Conservation (phyloP, 495 filamentous ascomycete species). For the Lasiosphaeria miniovina region DNA sequence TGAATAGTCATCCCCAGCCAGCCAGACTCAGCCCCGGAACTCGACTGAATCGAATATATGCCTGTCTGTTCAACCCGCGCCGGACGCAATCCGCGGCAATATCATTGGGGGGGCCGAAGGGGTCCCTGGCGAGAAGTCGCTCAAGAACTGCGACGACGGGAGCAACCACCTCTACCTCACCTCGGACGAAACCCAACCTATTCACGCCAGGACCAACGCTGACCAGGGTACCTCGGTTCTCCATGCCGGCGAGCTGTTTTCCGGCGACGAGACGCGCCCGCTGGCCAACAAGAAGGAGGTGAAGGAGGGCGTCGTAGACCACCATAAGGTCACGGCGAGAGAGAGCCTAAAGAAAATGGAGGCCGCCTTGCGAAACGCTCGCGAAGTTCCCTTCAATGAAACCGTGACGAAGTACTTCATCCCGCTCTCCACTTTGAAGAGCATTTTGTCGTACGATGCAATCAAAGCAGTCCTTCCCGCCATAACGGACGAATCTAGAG, state of each 20-base stretch:
- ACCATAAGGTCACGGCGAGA: background rate
- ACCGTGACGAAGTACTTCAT: background rate
- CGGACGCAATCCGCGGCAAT: background rate
- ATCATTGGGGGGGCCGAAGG: background rate
- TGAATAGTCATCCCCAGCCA: background rate
- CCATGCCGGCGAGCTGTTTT: background rate
- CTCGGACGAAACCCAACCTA: background rate
- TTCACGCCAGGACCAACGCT: background rate
- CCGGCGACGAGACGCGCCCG: background rate
- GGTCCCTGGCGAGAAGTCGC: background rate
- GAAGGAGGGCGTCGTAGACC: background rate
- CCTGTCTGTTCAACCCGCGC: background rate
- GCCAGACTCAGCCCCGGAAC: background rate
- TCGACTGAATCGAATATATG: background rate
- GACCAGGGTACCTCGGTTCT: background rate
- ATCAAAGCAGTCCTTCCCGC: background rate
- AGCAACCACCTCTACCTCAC: background rate
- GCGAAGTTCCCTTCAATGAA: background rate
- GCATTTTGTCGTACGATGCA: background rate
- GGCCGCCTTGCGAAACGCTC: background rate
- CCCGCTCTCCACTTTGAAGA: background rate
- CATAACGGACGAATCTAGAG: background rate
- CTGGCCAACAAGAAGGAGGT: background rate
- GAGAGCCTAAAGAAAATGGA: background rate
- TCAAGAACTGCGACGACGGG: conserved; percentile 8